These are phyloP conservation scores for Cucurbita ficifolia DNA, from an alignment of 306 rosid genomes.

Conservation along the genomic window DNA sequence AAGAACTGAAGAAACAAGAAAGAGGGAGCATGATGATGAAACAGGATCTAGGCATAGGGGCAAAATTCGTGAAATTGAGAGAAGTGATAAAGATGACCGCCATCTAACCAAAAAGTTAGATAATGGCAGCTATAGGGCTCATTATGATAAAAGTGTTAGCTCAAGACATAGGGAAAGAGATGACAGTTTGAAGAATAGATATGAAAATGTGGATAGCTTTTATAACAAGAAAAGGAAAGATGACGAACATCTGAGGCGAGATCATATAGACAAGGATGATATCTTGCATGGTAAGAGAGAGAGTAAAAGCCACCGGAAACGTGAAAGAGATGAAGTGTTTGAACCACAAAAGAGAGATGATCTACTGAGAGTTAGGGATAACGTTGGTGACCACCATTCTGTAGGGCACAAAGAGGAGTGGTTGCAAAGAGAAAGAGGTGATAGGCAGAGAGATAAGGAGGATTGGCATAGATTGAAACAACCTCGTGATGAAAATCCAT, in stretches of 20 bases:
- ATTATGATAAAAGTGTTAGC: conserved; percentile 68
- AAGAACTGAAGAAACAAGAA: conserved; percentile 69
- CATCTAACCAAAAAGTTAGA: conserved; percentile 55
- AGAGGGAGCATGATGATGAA: conserved; percentile 61
- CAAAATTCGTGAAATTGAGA: conserved; percentile 66
- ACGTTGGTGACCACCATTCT: conserved; percentile 59
- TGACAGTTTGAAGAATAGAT: conserved; percentile 57
- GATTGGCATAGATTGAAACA: conserved; percentile 80
- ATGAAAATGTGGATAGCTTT: conserved; percentile 60
- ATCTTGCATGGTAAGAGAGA: conserved; percentile 51
- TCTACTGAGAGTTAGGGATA: conserved; percentile 54
- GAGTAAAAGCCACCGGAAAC: conserved; percentile 41
- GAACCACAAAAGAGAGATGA: conserved; percentile 75
- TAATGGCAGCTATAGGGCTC: conserved; percentile 71
- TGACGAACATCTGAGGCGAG: conserved; percentile 67
- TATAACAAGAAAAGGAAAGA: conserved; percentile 82
- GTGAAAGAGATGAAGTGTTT: conserved; percentile 68
- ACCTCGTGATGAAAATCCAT: conserved; percentile 56
- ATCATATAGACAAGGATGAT: conserved; percentile 69
- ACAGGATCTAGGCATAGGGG: conserved; percentile 42
- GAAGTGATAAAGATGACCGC: conserved; percentile 56
- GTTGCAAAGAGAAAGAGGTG: conserved; percentile 63
- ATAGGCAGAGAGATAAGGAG: conserved; percentile 75
- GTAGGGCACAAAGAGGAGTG: conserved; percentile 75
- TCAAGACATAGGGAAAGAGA: conserved; percentile 79